These are phyloP conservation scores for Coniella lustricola DNA, from an alignment of 2,329 filamentous ascomycete species.

Conservation along the genomic window DNA sequence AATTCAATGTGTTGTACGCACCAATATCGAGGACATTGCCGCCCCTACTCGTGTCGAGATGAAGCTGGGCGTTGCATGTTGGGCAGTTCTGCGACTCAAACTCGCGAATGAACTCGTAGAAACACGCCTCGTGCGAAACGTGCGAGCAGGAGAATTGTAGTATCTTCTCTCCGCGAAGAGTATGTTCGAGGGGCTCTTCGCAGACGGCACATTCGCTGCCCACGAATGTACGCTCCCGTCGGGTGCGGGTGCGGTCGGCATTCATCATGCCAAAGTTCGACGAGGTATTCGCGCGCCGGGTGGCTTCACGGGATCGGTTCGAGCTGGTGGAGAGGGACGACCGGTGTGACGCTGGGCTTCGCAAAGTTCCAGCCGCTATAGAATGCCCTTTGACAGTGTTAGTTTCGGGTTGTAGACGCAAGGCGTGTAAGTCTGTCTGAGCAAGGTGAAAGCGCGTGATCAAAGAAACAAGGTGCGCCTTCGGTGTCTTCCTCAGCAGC, in stretches of 20 bases:
- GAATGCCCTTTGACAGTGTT: constrained; percentile 29
- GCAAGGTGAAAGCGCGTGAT: too few species aligned
- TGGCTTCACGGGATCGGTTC: constrained; percentile 29
- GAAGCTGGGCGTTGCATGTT: constrained; percentile 83
- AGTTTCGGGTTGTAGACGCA: constrained; percentile 15
- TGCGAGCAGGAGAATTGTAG: constrained; percentile 95
- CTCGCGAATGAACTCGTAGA: constrained; percentile 96
- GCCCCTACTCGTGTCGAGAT: constrained; percentile 84
- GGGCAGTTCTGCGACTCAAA: constrained; percentile 92
- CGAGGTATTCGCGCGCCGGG: constrained; percentile 27
- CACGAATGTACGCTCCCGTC: constrained; percentile 90
- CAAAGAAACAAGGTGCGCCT: too few species aligned
- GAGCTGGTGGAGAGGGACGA: constrained; percentile 32
- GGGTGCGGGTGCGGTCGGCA: constrained; percentile 68
- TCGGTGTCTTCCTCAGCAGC: too few species aligned
- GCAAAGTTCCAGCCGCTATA: constrained; percentile 29
- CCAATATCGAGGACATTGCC: constrained; percentile 90
- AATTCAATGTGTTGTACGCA: constrained; percentile 34
- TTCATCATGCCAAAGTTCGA: constrained; percentile 60
- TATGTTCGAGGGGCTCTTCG: constrained; percentile 94
- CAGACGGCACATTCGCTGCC: constrained; percentile 93
- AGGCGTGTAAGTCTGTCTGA: not conserved
- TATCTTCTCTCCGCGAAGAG: constrained; percentile 84
- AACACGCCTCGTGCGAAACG: constrained; percentile 95
- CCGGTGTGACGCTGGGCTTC: constrained; percentile 31